Evolutionary conservation across 177 flowering plant species (phyloP), one percentile per base, ranked within the genome.

Genomic region (Vitis hybrid): DNA sequence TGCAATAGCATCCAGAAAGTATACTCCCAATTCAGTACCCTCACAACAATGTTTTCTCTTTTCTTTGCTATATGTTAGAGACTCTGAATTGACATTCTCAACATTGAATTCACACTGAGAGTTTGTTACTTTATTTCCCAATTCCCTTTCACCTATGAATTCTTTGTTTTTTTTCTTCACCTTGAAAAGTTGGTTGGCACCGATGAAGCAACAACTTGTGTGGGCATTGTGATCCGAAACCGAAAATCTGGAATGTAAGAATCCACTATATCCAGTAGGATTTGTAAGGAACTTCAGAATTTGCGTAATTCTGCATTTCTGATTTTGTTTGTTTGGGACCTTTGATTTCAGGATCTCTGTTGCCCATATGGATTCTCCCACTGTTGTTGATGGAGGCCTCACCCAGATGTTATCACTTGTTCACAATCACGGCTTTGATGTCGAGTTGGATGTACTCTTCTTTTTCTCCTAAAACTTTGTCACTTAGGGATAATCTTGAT

Each of bases 191-290:
- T 86, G 11, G 86, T 84, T 73, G 99, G 99, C 74, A 92, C 96
- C 12, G 99, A 95, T 82, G 99, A 95, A 80, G 95, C 96, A 76
- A 95, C 98, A 69, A 95, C 99, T 6, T 95, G 99, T 77, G 94
- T 90, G 66, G 94, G 98, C 51, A 74, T 95, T 65, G 90, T 85
- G 59, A 88, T 95, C 71, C 84, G 92, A 65, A 89, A 95, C 77
- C 79, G 71, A 44, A 71, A 73, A 74, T 85, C 51, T 81, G 91
- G 97, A 79, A 84, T 86, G 99, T 95, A 85, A 87, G 99, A 68
- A 62, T 58, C 44, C 10, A 20, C 15, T 66, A 18, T 1, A 18
- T 12, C 53, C 49, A 9, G 1, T 12, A 47, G 17, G 20, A 50
- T 20, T 60, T 69, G 20, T 44, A 0, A 58, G 55, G 69, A 15